Evolutionary conservation across 306 rosid species (phyloP), one percentile per base, ranked within the genome.

Genomic region (Castanopsis chinensis): DNA sequence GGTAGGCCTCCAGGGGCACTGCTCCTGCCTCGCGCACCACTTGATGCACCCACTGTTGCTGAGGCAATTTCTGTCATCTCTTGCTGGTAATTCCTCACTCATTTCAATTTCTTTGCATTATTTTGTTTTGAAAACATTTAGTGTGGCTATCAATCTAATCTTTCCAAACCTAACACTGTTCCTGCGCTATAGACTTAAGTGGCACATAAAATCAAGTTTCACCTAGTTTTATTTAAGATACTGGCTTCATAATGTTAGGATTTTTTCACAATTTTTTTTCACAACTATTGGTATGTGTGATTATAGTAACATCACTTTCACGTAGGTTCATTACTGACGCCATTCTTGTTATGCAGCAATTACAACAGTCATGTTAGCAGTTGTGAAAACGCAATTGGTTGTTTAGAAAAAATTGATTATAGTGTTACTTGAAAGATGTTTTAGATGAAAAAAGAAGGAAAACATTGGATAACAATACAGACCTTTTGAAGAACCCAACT

Each of bases 31-130:
- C 97, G 98, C 3, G 90, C 77, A 11, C 94, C 98, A 1, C 91
- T 93, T 37, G 98, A 93, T 78, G 98, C 97, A 15, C 94, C 86
- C 13, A 91, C 97, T 33, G 94, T 91, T 0, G 98, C 98, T 4
- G 98, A 93, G 76, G 97, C 94, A 1, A 91, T 93, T 32, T 90
- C 94, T 77, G 98, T 91, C 69, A 90, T 93, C 68, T 93, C 98
- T 5, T 91, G 98, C 85, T 93, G 98, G 97, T 93, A 89, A 54
- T 1, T 43, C 1, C 37, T 49, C 51, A 33, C 20, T 37, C 17
- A 6, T 58, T 41, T 73, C 25, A 23, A 41, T 20, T 25, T 72
- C 76, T 51, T 72, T 8, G 53, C 2, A 4, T 7, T 17, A 35
- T 14, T 20, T 51, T 69, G 37, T 25, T 35, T 59, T 13, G 7